phyloP scores from a whole-genome alignment of 2,329 filamentous ascomycete genomes.

The Gyromitra esculenta region DNA sequence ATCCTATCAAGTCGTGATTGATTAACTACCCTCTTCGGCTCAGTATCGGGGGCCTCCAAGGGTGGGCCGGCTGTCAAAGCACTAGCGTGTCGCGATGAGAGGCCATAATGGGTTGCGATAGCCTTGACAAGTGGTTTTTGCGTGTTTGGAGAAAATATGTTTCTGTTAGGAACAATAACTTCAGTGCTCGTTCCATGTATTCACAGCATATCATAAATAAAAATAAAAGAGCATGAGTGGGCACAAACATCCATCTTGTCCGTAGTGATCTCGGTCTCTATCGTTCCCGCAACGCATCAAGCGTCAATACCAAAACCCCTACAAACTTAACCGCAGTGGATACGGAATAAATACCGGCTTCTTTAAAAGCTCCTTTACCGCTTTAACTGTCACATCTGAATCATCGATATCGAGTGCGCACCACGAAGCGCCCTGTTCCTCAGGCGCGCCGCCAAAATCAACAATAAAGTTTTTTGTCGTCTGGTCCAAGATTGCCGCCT shows the following conservation, averaged over 20 bases:
- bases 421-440: constrained; percentile 60
- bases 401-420: constrained; percentile 67
- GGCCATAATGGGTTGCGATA: constrained; percentile 72
- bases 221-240: constrained; percentile 21
- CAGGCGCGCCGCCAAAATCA: constrained; percentile 69
- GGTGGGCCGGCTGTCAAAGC: constrained; percentile 70
- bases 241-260: constrained; percentile 75
- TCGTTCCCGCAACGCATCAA: background rate
- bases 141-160: constrained; percentile 74
- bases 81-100: constrained; percentile 72
- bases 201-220: background rate
- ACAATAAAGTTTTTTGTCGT: constrained; percentile 70
- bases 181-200: constrained; percentile 34
- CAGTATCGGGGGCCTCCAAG: constrained; percentile 57
- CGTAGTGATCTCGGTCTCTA: constrained; percentile 65
- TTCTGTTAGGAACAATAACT: constrained; percentile 62
- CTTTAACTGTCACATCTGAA: constrained; percentile 56
- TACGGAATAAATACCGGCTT: constrained; percentile 49
- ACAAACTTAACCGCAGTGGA: constrained; percentile 20
- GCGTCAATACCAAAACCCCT: constrained; percentile 34
- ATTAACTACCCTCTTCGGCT: background rate
- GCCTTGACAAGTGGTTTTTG: constrained; percentile 68
- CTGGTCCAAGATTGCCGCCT: constrained; percentile 61
- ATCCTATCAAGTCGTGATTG: constrained; percentile 30
- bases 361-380: constrained; percentile 62